phyloP scores from a whole-genome alignment of 2,329 filamentous ascomycete genomes.

The Anisogramma anomala region DNA sequence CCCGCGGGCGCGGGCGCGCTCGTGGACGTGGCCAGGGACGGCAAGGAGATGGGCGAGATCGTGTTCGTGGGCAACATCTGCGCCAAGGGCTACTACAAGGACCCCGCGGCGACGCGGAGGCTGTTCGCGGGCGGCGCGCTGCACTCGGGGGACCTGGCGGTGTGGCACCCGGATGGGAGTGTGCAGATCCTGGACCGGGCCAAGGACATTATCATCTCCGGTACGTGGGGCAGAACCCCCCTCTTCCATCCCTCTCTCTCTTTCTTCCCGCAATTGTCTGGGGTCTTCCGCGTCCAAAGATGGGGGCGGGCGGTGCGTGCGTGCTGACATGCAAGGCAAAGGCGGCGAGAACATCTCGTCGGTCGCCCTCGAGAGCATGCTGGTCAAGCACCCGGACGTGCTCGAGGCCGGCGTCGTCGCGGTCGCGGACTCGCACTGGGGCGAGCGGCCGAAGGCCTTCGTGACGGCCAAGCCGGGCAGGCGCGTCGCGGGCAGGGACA shows the following conservation, averaged over 20 bases:
- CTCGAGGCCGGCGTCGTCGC: slow-evolving; percentile 87
- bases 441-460: slow-evolving; percentile 90
- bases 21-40: slow-evolving; percentile 39
- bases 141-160: slow-evolving; percentile 85
- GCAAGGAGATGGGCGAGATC: slow-evolving; percentile 39
- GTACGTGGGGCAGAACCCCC: slow-evolving; percentile 32
- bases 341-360: slow-evolving; percentile 96
- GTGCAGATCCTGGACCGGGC: slow-evolving; percentile 86
- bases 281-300: slow-evolving; percentile 2
- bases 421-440: slow-evolving; percentile 82
- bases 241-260: neutral
- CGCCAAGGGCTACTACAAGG: slow-evolving; percentile 83
- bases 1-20: slow-evolving; percentile 55
- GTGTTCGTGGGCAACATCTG: slow-evolving; percentile 89
- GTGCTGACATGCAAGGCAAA: slow-evolving; percentile 25
- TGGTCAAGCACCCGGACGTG: slow-evolving; percentile 77
- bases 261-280: no score
- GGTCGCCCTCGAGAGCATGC: slow-evolving; percentile 80
- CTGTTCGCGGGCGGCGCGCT: slow-evolving; percentile 77
- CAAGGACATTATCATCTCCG: slow-evolving; percentile 97
- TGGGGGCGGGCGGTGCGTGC: no score
- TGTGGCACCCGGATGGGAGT: slow-evolving; percentile 83
- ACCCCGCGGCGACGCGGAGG: slow-evolving; percentile 72
- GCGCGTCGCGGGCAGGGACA: slow-evolving; percentile 35
- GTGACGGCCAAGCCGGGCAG: slow-evolving; percentile 67